These are phyloP conservation scores for Sorghum bicolor DNA, from an alignment of 176 grass and related monocot genomes.

Conservation along the genomic window Sorghum_bicolor_NCBIv3 NC_012877.2:2098001-2098500, in stretches of 20 bases:
- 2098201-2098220: background rate
- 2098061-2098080: background rate
- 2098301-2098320: background rate
- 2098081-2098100: background rate
- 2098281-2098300: background rate
- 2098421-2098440: background rate
- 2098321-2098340: background rate
- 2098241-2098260: background rate
- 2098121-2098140: background rate
- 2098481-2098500: background rate
- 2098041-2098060: slow-evolving; percentile 1
- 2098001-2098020: background rate
- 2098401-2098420: background rate
- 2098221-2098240: background rate
- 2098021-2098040: background rate
- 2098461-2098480: background rate
- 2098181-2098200: background rate
- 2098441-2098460: background rate
- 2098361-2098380: background rate
- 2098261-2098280: background rate
- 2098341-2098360: background rate
- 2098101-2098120: background rate
- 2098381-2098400: background rate
- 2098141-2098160: slow-evolving; percentile 16
- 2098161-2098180: background rate